These are phyloP conservation scores for Cardamine chenopodiifolia DNA, from an alignment of 345 rosid species.

Conservation along the genomic window DNA sequence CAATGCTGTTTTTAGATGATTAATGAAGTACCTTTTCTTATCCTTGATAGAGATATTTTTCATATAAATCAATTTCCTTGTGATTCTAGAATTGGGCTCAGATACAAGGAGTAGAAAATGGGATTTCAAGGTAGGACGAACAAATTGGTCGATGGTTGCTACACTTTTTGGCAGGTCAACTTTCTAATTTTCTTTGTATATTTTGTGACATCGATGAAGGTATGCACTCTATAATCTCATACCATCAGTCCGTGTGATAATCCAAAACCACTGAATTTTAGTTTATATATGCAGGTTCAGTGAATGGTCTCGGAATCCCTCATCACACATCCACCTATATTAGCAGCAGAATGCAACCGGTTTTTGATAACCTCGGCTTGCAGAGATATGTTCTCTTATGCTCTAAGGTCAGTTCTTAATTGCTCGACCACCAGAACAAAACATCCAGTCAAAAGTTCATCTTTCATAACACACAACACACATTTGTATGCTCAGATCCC, in stretches of 20 bases:
- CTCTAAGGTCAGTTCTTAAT: constrained; percentile 62
- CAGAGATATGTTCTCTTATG: constrained; percentile 84
- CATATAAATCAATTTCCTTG: background rate
- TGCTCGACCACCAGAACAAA: background rate
- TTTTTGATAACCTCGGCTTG: constrained; percentile 74
- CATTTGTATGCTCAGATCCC: constrained; percentile 49
- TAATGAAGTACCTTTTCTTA: constrained; percentile 9
- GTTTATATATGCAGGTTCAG: constrained; percentile 34
- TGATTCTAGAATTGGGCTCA: constrained; percentile 76
- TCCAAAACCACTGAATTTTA: constrained; percentile 2
- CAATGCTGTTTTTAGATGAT: constrained; percentile 12
- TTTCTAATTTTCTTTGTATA: constrained; percentile 1
- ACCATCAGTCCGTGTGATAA: background rate
- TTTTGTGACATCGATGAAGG: constrained; percentile 17
- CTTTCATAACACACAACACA: background rate
- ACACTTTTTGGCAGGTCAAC: constrained; percentile 98
- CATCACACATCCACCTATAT: constrained; percentile 39
- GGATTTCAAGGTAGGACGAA: constrained; percentile 99
- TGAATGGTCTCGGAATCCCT: constrained; percentile 32
- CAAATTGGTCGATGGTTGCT: constrained; percentile 96
- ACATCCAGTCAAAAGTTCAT: background rate
- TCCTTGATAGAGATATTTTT: background rate
- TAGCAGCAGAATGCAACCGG: constrained; percentile 49
- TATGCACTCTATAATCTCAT: background rate
- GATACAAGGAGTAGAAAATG: constrained; percentile 94